Base-by-base conservation (phyloP, 768 basidiomycete species). In the Termitomyces sp. region DNA sequence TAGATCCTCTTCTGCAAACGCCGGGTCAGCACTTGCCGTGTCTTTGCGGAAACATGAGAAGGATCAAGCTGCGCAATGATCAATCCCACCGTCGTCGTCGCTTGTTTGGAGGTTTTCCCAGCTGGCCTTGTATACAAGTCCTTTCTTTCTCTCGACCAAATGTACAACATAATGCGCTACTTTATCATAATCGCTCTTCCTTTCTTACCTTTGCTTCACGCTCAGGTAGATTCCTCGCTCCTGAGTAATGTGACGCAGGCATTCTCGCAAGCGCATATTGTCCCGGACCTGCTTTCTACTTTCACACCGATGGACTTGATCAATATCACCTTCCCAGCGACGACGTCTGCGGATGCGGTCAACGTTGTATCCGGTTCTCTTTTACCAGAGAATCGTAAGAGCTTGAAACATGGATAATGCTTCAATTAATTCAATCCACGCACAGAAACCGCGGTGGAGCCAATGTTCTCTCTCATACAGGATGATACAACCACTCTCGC, bases 191-290 rank as follows among this genome's bases (percentile, higher is more conserved):
- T 65, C 33, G 28, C 39, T 22, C 48, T 65, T 5, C 24, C 56
- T 42, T 39, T 65, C 37, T 45, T 62, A 20, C 61, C 61, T 26
- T 56, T 48, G 20, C 51, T 60, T 33, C 50, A 51, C 39, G 65
- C 64, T 26, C 63, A 67, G 39, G 57, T 58, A 20, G 37, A 54
- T 44, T 41, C 58, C 33, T 54, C 59, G 24, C 63, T 60, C 6
- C 29, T 62, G 58, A 39, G 47, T 37, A 62, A 68, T 55, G 63
- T 68, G 24, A 66, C 64, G 0, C 55, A 64, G 26, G 73, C 74
- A 22, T 78, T 76, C 65, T 66, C 64, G n/a, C 57, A 67, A 28
- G 71, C 73, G 4, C 66, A 72, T 49, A 74, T 80, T 39, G 77
- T 78, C n/a, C 73, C 73, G 4, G 70, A 74, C 51, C 66, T 78